Conservation (phyloP, 73 alveolate genomes). For the Blepharisma stoltei region DNA sequence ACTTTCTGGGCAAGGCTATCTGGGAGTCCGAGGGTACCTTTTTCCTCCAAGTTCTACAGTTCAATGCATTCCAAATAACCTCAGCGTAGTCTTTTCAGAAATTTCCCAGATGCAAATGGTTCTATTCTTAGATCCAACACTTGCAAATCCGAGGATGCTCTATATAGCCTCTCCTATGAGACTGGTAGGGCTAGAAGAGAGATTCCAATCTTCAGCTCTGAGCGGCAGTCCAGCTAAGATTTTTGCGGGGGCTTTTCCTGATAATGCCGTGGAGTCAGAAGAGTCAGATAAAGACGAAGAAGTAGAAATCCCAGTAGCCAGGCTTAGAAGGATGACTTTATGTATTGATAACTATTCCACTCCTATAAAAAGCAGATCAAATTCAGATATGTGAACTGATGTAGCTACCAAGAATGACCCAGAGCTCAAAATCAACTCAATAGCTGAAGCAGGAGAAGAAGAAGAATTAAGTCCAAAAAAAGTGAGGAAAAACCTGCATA, state of each 20-base stretch:
- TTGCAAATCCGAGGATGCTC: slow-evolving; percentile 14
- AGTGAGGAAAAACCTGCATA: background rate
- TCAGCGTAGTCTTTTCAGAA: no score
- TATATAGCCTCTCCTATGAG: slow-evolving; percentile 24
- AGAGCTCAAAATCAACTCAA: background rate
- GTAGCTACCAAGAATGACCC: no score
- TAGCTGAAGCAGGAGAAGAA: background rate
- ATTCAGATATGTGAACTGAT: no score
- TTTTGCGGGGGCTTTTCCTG: slow-evolving; percentile 27
- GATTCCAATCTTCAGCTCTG: background rate
- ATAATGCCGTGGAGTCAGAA: background rate
- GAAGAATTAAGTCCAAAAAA: background rate
- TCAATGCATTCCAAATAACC: background rate
- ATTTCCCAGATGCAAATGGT: background rate
- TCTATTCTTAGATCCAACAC: slow-evolving; percentile 8
- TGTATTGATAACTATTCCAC: no score
- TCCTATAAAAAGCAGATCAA: no score
- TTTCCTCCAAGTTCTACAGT: background rate
- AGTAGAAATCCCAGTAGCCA: background rate
- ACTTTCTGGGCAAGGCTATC: no score
- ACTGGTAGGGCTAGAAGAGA: background rate
- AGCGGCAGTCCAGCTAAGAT: no score
- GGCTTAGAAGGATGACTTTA: no score
- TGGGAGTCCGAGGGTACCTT: background rate
- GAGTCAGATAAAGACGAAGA: slow-evolving; percentile 14